phyloP scores from a whole-genome alignment of 352 stramenopile genomes.

The Globisporangium emineosum region DNA sequence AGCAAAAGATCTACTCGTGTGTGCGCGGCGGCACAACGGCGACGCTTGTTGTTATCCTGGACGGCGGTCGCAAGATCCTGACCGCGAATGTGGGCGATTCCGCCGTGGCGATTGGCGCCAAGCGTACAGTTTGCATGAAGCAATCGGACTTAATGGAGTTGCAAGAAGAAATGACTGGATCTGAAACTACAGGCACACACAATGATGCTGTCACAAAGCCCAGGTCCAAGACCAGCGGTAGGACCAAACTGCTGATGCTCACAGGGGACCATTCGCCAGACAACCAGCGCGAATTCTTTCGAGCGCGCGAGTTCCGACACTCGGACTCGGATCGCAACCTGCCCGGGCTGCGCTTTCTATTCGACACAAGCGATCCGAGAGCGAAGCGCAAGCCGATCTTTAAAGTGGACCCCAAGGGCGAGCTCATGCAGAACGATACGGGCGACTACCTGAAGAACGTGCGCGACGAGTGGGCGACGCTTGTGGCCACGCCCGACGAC shows the following conservation, averaged over 20 bases:
- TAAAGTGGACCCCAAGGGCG: slow-evolving; percentile 20
- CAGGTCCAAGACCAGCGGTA: slow-evolving; percentile 21
- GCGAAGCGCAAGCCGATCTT: slow-evolving; percentile 40
- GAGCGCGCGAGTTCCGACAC: slow-evolving; percentile 40
- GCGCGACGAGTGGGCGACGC: slow-evolving; percentile 88
- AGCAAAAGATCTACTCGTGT: slow-evolving; percentile 39
- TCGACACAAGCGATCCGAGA: slow-evolving; percentile 53
- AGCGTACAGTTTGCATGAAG: slow-evolving; percentile 6
- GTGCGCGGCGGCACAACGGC: slow-evolving; percentile 89
- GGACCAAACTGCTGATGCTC: slow-evolving; percentile 43
- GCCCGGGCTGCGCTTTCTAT: slow-evolving; percentile 82
- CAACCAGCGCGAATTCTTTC: slow-evolving; percentile 66
- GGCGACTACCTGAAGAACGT: slow-evolving; percentile 90
- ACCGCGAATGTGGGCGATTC: slow-evolving; percentile 86
- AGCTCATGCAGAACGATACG: slow-evolving; percentile 31
- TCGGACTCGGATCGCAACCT: slow-evolving; percentile 24
- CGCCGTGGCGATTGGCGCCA: slow-evolving; percentile 34
- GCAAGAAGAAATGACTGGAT: neutral
- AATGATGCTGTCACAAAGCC: neutral
- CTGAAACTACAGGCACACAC: neutral
- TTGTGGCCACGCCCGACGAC: slow-evolving; percentile 67
- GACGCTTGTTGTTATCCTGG: slow-evolving; percentile 77
- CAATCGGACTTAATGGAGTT: neutral
- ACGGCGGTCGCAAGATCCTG: slow-evolving; percentile 65
- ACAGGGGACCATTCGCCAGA: slow-evolving; percentile 85